phyloP scores from a whole-genome alignment of 805 yeast genomes.

The Yarrowia sp. region DNA sequence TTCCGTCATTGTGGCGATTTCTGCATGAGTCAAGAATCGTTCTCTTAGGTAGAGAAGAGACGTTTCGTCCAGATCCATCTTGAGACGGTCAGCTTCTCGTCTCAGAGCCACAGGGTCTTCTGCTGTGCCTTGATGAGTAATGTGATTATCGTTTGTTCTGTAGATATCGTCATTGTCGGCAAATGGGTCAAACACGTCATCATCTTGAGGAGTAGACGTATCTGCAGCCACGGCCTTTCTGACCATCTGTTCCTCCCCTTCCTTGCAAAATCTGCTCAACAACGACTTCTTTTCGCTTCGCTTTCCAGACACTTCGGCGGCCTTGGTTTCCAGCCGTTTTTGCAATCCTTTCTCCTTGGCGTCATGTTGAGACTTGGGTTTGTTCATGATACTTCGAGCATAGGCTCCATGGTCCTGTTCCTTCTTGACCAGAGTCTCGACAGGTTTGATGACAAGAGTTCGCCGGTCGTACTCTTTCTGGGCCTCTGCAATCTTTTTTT shows the following conservation, averaged over 20 bases:
- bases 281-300: not conserved
- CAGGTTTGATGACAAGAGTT: not conserved
- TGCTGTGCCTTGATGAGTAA: not conserved
- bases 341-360: not conserved
- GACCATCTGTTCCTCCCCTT: no score
- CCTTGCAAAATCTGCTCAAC: not conserved
- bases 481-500: not conserved
- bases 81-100: not conserved
- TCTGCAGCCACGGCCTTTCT: no score
- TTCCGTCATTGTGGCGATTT: not conserved
- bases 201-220: not conserved
- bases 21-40: not conserved
- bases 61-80: not conserved
- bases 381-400: not conserved
- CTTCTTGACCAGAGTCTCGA: not conserved
- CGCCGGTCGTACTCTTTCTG: not conserved
- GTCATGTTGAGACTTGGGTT: not conserved
- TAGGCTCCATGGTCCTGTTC: not conserved
- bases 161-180: not conserved
- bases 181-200: not conserved
- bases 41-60: not conserved
- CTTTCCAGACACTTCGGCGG: not conserved
- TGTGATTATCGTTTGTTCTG: not conserved
- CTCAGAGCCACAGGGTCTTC: not conserved
- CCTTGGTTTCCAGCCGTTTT: not conserved